A percentile compares a stretch with the other conserved stretches of the same genome.
Evolutionary conservation across 1,139 yeast genomes (phyloP).

Genomic region (Geotrichum fermentans): DNA sequence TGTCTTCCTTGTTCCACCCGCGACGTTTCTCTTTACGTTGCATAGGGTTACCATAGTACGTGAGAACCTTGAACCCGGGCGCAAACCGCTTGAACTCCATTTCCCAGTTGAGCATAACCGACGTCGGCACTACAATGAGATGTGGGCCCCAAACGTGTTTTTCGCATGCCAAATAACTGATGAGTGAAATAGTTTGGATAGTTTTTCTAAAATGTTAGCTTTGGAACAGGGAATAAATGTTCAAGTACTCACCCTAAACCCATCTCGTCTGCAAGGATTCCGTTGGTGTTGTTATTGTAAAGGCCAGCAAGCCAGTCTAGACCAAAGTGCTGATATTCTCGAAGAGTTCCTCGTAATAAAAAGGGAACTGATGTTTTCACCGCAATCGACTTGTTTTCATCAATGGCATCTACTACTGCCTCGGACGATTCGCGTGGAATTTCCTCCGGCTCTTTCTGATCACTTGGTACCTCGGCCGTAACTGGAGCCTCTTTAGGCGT

Average conservation of each 20-base stretch:
- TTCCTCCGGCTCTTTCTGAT: slow-evolving; percentile 14
- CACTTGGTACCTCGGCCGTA: slow-evolving; percentile 9
- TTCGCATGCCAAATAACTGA: slow-evolving; percentile 86
- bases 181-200: slow-evolving; percentile 85
- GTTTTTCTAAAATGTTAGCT: slow-evolving; percentile 47
- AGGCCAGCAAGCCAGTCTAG: slow-evolving; percentile 94
- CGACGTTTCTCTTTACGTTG: slow-evolving; percentile 92
- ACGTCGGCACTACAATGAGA: slow-evolving; percentile 92
- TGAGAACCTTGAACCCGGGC: slow-evolving; percentile 92
- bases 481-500: slow-evolving; percentile 13
- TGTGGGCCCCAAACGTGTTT: slow-evolving; percentile 98
- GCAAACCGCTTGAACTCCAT: slow-evolving; percentile 98
- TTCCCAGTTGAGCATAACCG: slow-evolving; percentile 99
- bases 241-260: slow-evolving; percentile 60
- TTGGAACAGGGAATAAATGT: slow-evolving; percentile 22
- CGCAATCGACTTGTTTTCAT: slow-evolving; percentile 12
- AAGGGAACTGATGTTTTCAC: slow-evolving; percentile 34
- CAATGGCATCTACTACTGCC: slow-evolving; percentile 15
- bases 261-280: slow-evolving; percentile 98
- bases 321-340: slow-evolving; percentile 95
- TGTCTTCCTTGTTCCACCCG: slow-evolving; percentile 96
- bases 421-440: slow-evolving; percentile 5
- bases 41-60: slow-evolving; percentile 97
- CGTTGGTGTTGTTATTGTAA: slow-evolving; percentile 88
- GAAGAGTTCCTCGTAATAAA: slow-evolving; percentile 70